These are phyloP conservation scores for Talaromyces pinophilus DNA, from an alignment of 2,329 filamentous ascomycete genomes.

Conservation along the genomic window DNA sequence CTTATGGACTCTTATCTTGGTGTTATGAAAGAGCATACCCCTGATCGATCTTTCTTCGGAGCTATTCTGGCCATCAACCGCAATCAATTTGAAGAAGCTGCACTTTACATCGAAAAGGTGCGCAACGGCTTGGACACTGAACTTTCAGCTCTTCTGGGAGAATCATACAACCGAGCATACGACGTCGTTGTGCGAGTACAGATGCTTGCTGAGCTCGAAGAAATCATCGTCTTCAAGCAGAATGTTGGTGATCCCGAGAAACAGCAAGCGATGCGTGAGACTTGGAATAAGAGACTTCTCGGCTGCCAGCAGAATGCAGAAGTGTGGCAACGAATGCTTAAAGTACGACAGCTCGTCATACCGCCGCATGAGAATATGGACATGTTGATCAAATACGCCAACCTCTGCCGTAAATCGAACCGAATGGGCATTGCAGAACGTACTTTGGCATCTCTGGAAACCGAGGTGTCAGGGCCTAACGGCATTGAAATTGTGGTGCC, in stretches of 20 bases:
- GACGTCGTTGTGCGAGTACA: constrained; percentile 97
- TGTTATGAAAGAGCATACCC: constrained; percentile 90
- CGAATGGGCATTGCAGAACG: constrained; percentile 94
- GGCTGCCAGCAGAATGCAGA: constrained; percentile 97
- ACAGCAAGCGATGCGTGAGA: constrained; percentile 84
- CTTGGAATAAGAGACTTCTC: constrained; percentile 93
- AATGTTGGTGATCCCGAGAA: constrained; percentile 76
- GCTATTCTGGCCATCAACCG: constrained; percentile 93
- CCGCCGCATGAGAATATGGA: constrained; percentile 90
- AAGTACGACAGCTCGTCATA: constrained; percentile 88
- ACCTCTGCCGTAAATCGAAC: constrained; percentile 93
- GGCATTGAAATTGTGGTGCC: constrained; percentile 45
- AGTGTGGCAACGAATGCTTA: constrained; percentile 97
- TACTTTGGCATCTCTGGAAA: constrained; percentile 86
- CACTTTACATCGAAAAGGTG: constrained; percentile 85
- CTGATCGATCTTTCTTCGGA: constrained; percentile 95
- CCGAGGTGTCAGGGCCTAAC: constrained; percentile 57
- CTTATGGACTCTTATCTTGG: constrained; percentile 96
- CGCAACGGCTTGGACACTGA: constrained; percentile 94
- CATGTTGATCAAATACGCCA: constrained; percentile 99
- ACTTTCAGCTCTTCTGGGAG: constrained; percentile 91
- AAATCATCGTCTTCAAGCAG: constrained; percentile 98
- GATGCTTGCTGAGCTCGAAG: constrained; percentile 97
- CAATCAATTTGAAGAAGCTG: constrained; percentile 90
- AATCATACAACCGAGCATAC: constrained; percentile 97